Evolutionary conservation across 2,329 filamentous ascomycete genomes (phyloP), one percentile per base, ranked within the genome.

Genomic region (Trichoderma simmonsii): DNA sequence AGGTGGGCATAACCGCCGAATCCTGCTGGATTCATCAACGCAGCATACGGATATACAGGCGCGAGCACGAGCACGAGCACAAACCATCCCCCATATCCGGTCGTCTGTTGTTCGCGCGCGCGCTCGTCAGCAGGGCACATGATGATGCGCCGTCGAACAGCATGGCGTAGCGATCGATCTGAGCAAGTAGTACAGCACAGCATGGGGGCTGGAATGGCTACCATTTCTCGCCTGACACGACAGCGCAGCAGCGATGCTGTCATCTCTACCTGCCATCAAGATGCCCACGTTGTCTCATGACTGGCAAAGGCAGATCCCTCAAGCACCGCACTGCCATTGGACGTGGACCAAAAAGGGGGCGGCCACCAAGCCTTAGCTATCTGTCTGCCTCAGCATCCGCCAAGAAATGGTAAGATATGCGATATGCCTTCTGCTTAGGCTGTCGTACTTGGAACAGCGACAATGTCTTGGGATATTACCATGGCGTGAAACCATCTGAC

Each of bases 281-380:
- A 39, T 54, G 66, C 61, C 34, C 71, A 73, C 71, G 71, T 73
- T 73, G 71, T 71, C 69, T 63, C 36, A 67, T 67, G 71, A 73
- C 71, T 73, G 71, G 71, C 48, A 64, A 54, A 60, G 67, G 71
- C 34, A 64, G 71, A 64, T 72, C 64, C 70, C 32, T 21, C 8
- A 7, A 14, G 21, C 26, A 36, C 30, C 21, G 30, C 39, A n/a
- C 36, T 18, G 63, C 34, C 32, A 68, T 68, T 68, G 70, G 70
- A 18, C 36, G n/a, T 54, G 64, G 24, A 21, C 11, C 32, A 43
- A 61, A 72, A 54, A 36, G 66, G 56, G 66, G 66, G 66, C 57
- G 48, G 48, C 30, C 21, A 34, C 63, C 36, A 26, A 21, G 34
- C 59, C 34, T 36, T 68, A 12, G 43, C n/a, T 51, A 21, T 21